Percentiles rank a stretch among this genome's conserved stretches.
These are phyloP conservation scores for Metschnikowia shivogae DNA, from an alignment of 805 yeast species.

Conservation along the genomic window DNA sequence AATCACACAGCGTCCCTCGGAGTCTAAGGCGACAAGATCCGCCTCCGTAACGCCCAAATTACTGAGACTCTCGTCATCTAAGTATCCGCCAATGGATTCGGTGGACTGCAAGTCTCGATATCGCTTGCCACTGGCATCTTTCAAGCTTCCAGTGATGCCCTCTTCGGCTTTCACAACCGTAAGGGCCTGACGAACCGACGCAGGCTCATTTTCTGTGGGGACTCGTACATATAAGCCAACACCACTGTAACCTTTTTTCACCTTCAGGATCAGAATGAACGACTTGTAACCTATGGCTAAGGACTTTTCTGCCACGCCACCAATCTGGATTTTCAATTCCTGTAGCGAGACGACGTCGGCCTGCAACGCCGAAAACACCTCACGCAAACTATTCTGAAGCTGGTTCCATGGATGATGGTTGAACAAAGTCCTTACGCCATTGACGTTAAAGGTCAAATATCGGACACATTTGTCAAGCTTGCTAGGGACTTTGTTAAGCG, in stretches of 20 bases:
- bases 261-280: conserved; percentile 63
- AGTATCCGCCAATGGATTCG: conserved; percentile 69
- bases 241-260: conserved; percentile 84
- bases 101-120: conserved; percentile 13
- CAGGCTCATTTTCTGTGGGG: conserved; percentile 43
- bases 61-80: conserved; percentile 32
- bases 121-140: background rate
- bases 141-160: conserved; percentile 74
- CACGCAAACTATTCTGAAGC: conserved; percentile 34
- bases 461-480: conserved; percentile 28
- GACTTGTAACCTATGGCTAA: conserved; percentile 54
- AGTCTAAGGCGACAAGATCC: conserved; percentile 43
- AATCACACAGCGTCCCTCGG: conserved; percentile 80
- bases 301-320: conserved; percentile 36
- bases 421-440: conserved; percentile 75
- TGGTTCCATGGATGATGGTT: conserved; percentile 81
- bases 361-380: conserved; percentile 48
- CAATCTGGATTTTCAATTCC: conserved; percentile 61
- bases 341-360: conserved; percentile 85
- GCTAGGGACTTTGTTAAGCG: conserved; percentile 12
- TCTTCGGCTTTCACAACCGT: conserved; percentile 76
- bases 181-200: conserved; percentile 31
- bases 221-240: conserved; percentile 76
- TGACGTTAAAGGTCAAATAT: conserved; percentile 75
- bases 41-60: conserved; percentile 21